Base-by-base conservation (phyloP, 345 rosid genomes). In the Eucalyptus grandis region DNA sequence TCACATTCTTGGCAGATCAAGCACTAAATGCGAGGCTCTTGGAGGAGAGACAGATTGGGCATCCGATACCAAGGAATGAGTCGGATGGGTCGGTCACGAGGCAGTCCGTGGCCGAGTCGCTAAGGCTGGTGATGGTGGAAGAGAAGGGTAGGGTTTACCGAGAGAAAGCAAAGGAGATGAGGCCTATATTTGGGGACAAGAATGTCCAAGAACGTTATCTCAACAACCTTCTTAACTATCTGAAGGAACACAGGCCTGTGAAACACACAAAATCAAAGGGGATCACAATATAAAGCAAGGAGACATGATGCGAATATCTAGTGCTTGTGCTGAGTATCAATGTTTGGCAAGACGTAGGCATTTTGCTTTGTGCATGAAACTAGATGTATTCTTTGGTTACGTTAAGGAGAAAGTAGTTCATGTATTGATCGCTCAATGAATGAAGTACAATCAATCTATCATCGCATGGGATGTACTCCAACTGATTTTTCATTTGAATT, bases 81-180 rank as follows among this genome's bases (percentile, higher is more conserved):
- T 40, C 40, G 5, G 40, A 40, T 40, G 40, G 40, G 40, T 40
- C 40, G 40, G 40, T 40, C 40, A 40, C 40, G 1, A 40, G 40
- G 40, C 40, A 40, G 40, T 40, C 40, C 40, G 40, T 40, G 40
- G 40, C 40, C 40, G 40, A 40, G 40, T 40, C 40, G 5, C 5
- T 40, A 4, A 40, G 40, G 5, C 40, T 40, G 40, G 40, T 40
- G 40, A 40, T 40, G 40, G 40, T 40, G 40, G 40, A 40, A 40
- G 40, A 40, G 40, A 4, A 40, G 40, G 40, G 40, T 40, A 89
- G 89, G 91, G 49, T 89, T 31, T 91, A 90, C 67, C 87, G 93
- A 58, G 93, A 92, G 19, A 93, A 92, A 13, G 91, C 88, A 3
- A 92, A 87, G 90, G 93, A 93, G 14, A 62, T 91, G 1, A 50